Conservation (phyloP, 495 filamentous ascomycete genomes). For the Pyrenula aspistea region DNA sequence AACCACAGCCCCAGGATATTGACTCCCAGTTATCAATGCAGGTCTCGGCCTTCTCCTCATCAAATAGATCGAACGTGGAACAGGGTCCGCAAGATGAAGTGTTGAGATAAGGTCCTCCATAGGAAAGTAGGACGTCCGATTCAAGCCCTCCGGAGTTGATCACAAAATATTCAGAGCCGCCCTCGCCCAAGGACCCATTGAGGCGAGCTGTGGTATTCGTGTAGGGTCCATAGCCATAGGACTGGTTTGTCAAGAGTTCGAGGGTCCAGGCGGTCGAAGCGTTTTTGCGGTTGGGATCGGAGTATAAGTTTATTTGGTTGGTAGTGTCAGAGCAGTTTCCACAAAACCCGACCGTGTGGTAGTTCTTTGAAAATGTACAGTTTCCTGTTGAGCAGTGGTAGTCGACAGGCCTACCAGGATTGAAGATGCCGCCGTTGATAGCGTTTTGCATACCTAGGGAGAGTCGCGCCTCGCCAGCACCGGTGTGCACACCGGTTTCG, state of each 20-base stretch:
- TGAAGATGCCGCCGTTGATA: conserved; percentile 1
- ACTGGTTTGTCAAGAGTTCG: neutral
- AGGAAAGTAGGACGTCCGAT: neutral
- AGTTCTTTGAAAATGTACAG: conserved; percentile 25
- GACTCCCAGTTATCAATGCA: neutral
- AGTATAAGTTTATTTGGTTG: conserved; percentile 4
- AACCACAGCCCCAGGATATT: neutral
- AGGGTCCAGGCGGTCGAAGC: neutral
- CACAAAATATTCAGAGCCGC: neutral
- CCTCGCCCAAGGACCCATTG: neutral
- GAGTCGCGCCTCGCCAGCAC: neutral
- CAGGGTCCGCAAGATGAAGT: neutral
- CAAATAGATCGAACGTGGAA: neutral
- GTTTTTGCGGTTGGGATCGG: neutral
- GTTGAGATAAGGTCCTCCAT: neutral
- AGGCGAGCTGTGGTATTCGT: neutral
- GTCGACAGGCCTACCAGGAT: conserved; percentile 1
- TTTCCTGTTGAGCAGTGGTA: conserved; percentile 28
- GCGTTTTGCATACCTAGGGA: neutral
- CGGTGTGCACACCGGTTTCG: neutral
- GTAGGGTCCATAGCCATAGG: neutral
- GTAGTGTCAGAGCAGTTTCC: conserved; percentile 25
- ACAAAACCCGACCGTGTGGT: conserved; percentile 34
- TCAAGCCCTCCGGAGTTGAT: neutral
- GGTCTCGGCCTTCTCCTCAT: neutral